These are phyloP conservation scores for Glonium stellatum DNA, from an alignment of 495 filamentous ascomycete species.

Conservation along the genomic window DNA sequence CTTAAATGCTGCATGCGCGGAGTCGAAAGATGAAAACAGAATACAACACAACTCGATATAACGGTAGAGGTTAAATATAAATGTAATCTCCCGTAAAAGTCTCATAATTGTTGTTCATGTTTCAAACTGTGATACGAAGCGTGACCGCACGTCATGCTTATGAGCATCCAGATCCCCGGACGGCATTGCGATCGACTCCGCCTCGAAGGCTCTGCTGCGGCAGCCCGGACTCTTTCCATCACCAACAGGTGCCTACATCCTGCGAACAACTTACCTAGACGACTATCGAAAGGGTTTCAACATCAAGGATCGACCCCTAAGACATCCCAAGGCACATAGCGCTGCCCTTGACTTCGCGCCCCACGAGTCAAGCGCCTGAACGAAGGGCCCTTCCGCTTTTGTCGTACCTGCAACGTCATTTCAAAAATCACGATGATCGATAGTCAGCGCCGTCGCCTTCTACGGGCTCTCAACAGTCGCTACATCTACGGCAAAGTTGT, in stretches of 20 bases:
- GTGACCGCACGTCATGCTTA: not conserved
- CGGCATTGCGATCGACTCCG: not conserved
- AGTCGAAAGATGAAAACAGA: too few relatives aligned
- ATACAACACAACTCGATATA: too few relatives aligned
- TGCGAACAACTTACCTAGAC: not conserved
- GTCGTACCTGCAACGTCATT: conserved; percentile 16
- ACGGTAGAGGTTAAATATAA: too few relatives aligned
- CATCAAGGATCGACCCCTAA: not conserved
- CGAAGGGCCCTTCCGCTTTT: conserved; percentile 7
- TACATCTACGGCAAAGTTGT: conserved; percentile 40
- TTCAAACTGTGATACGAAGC: not conserved
- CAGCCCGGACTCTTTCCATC: not conserved
- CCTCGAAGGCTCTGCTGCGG: not conserved
- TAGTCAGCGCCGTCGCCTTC: conserved; percentile 30
- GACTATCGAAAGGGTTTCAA: not conserved
- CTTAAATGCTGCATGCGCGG: too few relatives aligned
- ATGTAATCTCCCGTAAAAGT: too few relatives aligned
- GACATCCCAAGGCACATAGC: not conserved
- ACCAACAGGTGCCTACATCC: not conserved
- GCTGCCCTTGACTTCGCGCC: not conserved
- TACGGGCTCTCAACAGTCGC: conserved; percentile 36
- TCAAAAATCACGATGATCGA: conserved; percentile 24
- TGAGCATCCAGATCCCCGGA: not conserved
- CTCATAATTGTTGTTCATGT: too few relatives aligned
- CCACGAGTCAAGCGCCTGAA: not conserved